Evolutionary conservation across 805 yeast species (phyloP).

Genomic region (Monosporozyma yasuniensis): DNA sequence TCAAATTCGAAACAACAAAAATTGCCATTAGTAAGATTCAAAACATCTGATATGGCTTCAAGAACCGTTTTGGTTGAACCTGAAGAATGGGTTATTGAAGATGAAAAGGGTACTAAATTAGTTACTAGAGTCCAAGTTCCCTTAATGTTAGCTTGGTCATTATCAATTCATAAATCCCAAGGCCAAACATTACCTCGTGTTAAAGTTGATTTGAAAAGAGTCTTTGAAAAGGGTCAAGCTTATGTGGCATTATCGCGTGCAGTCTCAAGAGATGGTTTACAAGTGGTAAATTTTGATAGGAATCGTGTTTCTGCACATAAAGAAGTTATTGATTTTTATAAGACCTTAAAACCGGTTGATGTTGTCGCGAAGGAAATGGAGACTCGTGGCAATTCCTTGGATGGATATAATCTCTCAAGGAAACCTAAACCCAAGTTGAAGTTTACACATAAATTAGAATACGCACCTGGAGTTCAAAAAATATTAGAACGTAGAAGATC

Average conservation of each 20-base stretch:
- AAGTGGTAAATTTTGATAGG: slow-evolving; percentile 63
- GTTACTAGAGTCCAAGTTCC: slow-evolving; percentile 80
- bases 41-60: slow-evolving; percentile 58
- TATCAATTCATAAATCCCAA: slow-evolving; percentile 92
- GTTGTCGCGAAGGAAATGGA: slow-evolving; percentile 15
- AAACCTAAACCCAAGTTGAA: not conserved
- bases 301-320: slow-evolving; percentile 59
- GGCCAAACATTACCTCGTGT: slow-evolving; percentile 80
- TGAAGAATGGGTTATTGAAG: slow-evolving; percentile 74
- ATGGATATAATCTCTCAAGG: not conserved
- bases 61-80: slow-evolving; percentile 73
- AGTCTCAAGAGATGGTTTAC: slow-evolving; percentile 70
- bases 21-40: slow-evolving; percentile 73
- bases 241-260: slow-evolving; percentile 95
- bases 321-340: slow-evolving; percentile 64
- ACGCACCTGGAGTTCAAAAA: not conserved
- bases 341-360: slow-evolving; percentile 32
- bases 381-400: not conserved
- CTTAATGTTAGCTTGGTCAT: slow-evolving; percentile 88
- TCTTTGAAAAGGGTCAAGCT: slow-evolving; percentile 90
- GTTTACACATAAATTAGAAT: not conserved
- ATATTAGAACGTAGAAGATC: not conserved
- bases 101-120: slow-evolving; percentile 55
- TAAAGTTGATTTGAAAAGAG: slow-evolving; percentile 61
- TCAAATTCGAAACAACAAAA: slow-evolving; percentile 37